Evolutionary conservation across 257 asterid species (phyloP).

Genomic region (Ehretia macrophylla): DNA sequence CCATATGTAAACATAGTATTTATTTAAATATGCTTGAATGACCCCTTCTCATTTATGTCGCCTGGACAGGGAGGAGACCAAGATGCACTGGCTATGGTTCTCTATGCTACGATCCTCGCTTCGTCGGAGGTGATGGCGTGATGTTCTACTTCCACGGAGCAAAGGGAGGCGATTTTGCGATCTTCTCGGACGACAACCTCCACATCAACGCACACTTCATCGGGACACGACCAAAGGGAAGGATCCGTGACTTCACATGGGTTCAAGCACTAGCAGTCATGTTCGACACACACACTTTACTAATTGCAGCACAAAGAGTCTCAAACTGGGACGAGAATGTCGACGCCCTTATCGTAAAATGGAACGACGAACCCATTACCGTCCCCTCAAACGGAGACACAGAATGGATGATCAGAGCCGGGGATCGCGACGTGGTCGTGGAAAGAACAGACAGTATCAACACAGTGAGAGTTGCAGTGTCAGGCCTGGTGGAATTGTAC

Average conservation of each 20-base stretch:
- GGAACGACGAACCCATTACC: slow-evolving; percentile 31
- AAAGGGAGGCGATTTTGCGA: slow-evolving; percentile 51
- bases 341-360: slow-evolving; percentile 48
- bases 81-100: slow-evolving; percentile 60
- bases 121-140: slow-evolving; percentile 73
- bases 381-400: slow-evolving; percentile 50
- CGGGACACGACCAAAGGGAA: slow-evolving; percentile 59
- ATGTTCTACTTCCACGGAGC: slow-evolving; percentile 86
- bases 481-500: slow-evolving; percentile 40
- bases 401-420: slow-evolving; percentile 36
- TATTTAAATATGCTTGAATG: too few relatives aligned
- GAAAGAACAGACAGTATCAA: slow-evolving; percentile 65
- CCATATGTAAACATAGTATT: too few relatives aligned
- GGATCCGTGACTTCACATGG: slow-evolving; percentile 75
- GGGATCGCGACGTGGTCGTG: slow-evolving; percentile 30
- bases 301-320: slow-evolving; percentile 45
- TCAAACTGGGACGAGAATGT: slow-evolving; percentile 43
- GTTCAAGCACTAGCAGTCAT: slow-evolving; percentile 66
- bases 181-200: slow-evolving; percentile 58
- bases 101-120: slow-evolving; percentile 69
- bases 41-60: too few relatives aligned
- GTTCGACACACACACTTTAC: slow-evolving; percentile 50
- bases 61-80: slow-evolving; percentile 56
- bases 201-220: slow-evolving; percentile 74
- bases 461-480: slow-evolving; percentile 39